Conservation (phyloP, 495 filamentous ascomycete genomes). For the Neurospora sp. region DNA sequence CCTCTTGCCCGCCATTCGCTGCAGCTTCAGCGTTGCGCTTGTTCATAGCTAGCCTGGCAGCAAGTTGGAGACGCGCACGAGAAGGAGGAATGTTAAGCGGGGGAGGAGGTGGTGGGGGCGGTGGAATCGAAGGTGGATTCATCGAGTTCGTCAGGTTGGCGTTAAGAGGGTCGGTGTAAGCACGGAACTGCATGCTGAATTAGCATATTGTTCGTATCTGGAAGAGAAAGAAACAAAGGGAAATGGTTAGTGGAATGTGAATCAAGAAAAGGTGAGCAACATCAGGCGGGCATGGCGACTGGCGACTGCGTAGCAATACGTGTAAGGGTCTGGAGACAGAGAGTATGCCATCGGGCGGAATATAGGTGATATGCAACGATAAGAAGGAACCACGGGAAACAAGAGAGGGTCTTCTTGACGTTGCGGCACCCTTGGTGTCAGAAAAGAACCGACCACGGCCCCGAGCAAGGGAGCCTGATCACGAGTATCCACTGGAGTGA, state of each 20-base stretch:
- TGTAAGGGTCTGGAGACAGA: neutral
- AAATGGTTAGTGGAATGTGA: slow-evolving; percentile 1
- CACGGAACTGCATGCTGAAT: slow-evolving; percentile 34
- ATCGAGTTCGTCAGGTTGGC: slow-evolving; percentile 27
- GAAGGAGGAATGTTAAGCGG: slow-evolving; percentile 74
- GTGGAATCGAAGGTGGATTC: slow-evolving; percentile 40
- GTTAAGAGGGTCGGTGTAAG: slow-evolving; percentile 40
- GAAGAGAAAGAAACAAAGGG: neutral
- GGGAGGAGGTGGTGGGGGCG: slow-evolving; percentile 48
- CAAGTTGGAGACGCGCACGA: slow-evolving; percentile 76
- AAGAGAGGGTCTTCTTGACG: neutral
- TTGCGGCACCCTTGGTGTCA: neutral
- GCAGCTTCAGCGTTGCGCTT: slow-evolving; percentile 48
- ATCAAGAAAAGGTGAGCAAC: neutral
- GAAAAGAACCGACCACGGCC: neutral
- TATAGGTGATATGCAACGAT: neutral
- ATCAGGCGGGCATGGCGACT: neutral
- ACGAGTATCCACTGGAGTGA: neutral
- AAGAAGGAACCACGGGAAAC: neutral
- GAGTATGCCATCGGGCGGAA: neutral
- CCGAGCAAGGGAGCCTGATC: neutral
- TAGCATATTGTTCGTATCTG: slow-evolving; percentile 4
- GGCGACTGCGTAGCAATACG: neutral
- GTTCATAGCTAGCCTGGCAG: slow-evolving; percentile 70
- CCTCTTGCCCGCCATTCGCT: slow-evolving; percentile 22